Base-by-base conservation (phyloP, 1,139 yeast genomes). In the Yamadazyma songkhlaensis region DNA sequence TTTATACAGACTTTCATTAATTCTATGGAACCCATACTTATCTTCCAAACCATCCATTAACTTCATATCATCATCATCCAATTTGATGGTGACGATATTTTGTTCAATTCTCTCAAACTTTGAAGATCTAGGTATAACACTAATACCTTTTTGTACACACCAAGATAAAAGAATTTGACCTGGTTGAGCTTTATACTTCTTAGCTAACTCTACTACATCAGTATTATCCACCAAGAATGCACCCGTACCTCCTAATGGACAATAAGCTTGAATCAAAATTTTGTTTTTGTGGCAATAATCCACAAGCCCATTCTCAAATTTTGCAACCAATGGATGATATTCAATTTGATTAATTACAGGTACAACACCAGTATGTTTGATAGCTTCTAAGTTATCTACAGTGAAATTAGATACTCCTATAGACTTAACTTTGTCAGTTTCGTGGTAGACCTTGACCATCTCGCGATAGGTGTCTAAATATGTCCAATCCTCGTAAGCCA, bases 341-440 rank as follows among this genome's bases (percentile, higher is more conserved):
- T 84, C 94, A 41, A 84, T 72, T 62, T 85, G 95, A 59, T 83
- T 80, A 34, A 68, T 79, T 22, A 79, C 89, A 17, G 95, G 96
- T 7, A 67, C 67, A 25, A 81, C 61, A 39, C 64, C 76, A 8
- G 55, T 42, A 36, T 76, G 72, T 25, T 63, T 62, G 39, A 86
- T 64, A 29, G 63, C 66, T 48, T 77, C 67, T 40, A 85, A 38
- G 43, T 61, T 59, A 24, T 49, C 51, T 21, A 73, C 60, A 20
- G 87, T 77, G 60, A 79, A 82, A 67, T 87, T 87, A 32, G 90
- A 84, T 30, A 87, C 88, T 54, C 96, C 96, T 50, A 87, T 72
- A 28, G 90, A 75, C 58, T 68, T 79, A 37, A 76, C 45, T 59
- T 79, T 75, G 24, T 79, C 82, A 32, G 79, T 61, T 33, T 57